Conservation (phyloP, 139 green algal genomes). For the Micractinium conductrix region DNA sequence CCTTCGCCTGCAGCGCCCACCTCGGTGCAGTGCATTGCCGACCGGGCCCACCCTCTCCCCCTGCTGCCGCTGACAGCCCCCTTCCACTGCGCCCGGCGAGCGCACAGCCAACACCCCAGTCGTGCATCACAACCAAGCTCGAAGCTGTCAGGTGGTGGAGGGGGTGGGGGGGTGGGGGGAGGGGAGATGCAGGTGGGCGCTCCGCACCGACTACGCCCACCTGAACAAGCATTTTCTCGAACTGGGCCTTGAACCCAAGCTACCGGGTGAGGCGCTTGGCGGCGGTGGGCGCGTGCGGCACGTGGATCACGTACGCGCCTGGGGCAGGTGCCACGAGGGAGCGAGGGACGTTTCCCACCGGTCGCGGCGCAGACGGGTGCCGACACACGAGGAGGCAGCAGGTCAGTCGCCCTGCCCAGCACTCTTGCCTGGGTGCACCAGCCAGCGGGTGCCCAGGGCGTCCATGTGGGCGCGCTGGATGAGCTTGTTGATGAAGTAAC, state of each 20-base stretch:
- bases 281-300: neutral
- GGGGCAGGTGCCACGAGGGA: neutral
- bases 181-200: too few relatives aligned
- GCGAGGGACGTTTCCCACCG: too few relatives aligned
- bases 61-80: neutral
- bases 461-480: neutral
- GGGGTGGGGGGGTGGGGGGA: too few relatives aligned
- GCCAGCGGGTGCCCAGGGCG: neutral
- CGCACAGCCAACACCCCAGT: too few relatives aligned
- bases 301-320: constrained; percentile 2
- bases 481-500: neutral
- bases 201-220: neutral
- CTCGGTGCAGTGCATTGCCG: too few relatives aligned
- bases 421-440: neutral
- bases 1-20: too few relatives aligned
- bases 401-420: neutral
- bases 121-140: too few relatives aligned
- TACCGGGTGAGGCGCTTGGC: neutral
- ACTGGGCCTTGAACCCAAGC: neutral
- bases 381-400: neutral
- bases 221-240: neutral
- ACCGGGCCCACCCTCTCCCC: neutral
- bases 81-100: too few relatives aligned
- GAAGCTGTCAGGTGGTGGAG: too few relatives aligned
- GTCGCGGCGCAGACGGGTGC: too few relatives aligned